Evolutionary conservation across 2,329 filamentous ascomycete species (phyloP), one percentile per base, ranked within the genome.

Genomic region (Akanthomyces dipterigenus): DNA sequence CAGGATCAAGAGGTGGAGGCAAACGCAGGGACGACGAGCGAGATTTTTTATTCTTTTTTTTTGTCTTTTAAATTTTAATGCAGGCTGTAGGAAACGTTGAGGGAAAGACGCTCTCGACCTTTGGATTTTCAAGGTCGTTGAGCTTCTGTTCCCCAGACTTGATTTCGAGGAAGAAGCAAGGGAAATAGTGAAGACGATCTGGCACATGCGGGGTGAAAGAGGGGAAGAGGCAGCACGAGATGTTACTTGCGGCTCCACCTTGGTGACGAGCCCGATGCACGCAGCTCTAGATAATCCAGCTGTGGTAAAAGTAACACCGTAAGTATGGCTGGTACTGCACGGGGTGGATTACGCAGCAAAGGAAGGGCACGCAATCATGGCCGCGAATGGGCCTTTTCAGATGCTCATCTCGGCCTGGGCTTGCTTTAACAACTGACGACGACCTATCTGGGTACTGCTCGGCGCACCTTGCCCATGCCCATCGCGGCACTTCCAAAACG

Each of bases 191-290:
- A 26, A 45, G 7, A 20, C 22, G 34, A 16, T 16, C 36, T 20
- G 45, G 43, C 31, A 22, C 16, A 51, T 50, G 46, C 46, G 36
- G 36, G 56, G 54, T 31, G 45, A 42, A 43, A 22, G 26, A 55
- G 54, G 38, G 20, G 36, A 20, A 43, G 36, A 31, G 55, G 55
- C 34, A 42, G 20, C 26, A 48, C 28, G 20, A 50, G 16, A 51
- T 51, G 45, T 42, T 46, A 58, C 55, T 38, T 11, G 6, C 3
- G 55, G 46, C 46, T 50, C 55, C 55, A 59, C 55, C 46, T 40
- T 5, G 46, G 43, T 49, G 20, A 58, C 31, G 55, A 50, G 43
- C 55, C 55, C 55, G 55, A 59, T 59, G 55, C 55, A 34, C 22
- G 24, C 38, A 28, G 46, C 18, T 59, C 36, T 28, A 34, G 24